Evolutionary conservation across 2,329 filamentous ascomycete species (phyloP).

Genomic region (Clonostachys byssicola): DNA sequence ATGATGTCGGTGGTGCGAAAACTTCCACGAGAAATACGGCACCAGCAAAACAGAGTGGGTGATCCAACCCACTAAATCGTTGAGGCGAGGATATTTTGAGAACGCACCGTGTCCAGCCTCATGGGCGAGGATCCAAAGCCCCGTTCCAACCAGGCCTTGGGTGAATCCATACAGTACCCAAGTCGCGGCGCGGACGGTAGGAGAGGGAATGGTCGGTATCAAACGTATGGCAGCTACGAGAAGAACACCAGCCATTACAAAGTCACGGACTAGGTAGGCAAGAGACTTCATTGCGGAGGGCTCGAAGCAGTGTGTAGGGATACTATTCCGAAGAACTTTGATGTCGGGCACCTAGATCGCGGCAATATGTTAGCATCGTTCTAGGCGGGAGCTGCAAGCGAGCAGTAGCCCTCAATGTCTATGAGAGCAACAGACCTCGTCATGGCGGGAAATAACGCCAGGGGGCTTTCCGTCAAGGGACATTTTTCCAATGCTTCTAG

Average conservation of each 20-base stretch:
- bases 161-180: conserved; percentile 59
- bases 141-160: conserved; percentile 63
- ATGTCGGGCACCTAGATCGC: conserved; percentile 33
- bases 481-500: neutral
- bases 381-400: too few species aligned
- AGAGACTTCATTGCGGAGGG: conserved; percentile 46
- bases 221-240: conserved; percentile 46
- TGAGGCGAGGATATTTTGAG: conserved; percentile 49
- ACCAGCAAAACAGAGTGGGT: conserved; percentile 62
- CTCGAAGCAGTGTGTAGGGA: conserved; percentile 60
- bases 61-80: conserved; percentile 58
- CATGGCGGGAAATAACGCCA: neutral
- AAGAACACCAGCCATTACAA: conserved; percentile 41
- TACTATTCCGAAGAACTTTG: conserved; percentile 44
- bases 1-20: conserved; percentile 67
- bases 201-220: conserved; percentile 44
- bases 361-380: neutral
- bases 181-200: conserved; percentile 34
- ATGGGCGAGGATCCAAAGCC: conserved; percentile 68
- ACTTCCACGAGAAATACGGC: conserved; percentile 72
- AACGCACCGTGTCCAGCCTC: conserved; percentile 72
- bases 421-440: neutral
- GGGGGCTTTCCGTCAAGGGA: neutral
- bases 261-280: conserved; percentile 53
- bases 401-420: too few species aligned